Base-by-base conservation (phyloP, 2,329 filamentous ascomycete species). In the Aureobasidium lini region DNA sequence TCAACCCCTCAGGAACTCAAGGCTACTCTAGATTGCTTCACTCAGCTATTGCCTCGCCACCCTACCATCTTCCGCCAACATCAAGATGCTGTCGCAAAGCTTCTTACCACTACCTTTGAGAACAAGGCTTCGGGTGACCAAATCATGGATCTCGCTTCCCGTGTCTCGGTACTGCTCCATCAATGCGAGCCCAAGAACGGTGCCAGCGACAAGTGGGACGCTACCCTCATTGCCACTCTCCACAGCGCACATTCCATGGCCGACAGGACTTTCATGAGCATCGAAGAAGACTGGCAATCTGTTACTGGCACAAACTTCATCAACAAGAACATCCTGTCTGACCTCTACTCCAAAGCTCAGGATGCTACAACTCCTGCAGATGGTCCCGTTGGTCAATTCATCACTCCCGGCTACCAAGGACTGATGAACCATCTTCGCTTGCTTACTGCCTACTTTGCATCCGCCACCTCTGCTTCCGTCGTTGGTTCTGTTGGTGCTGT, bases 221-320 rank as follows among this genome's bases (percentile, higher is more conserved):
- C 84, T 65, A 79, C 84, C 15, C 74, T 92, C 47, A 80, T 81
- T 48, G 75, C 77, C 7, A 78, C 86, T 10, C 75, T 95, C 28
- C 78, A 79, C 39, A 80, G 83, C 39, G 80, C 85, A 15, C 91
- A 96, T 67, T 73, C 75, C 28, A 88, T 89, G 1, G 84, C 88
- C 43, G 87, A 95, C 67, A 82, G 86, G 63, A 79, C 95, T 0
- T 88, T 96, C 67, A 84, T 92, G 50, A 85, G 86, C 9, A 81
- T 96, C 0, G 75, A 88, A 10, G 92, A 96, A 70, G 87, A 89
- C 42, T 94, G 90, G 88, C 84, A 92, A 66, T 84, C 90, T 0
- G 79, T 79, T 2, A 77, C 40, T 4, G 53, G 60, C 18, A 49
- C 40, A 3, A 44, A 57, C 15, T 44, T 49, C 8, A 13, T 57